These are phyloP conservation scores for Polychaeton citri DNA, from an alignment of 2,329 filamentous ascomycete genomes.

Conservation along the genomic window DNA sequence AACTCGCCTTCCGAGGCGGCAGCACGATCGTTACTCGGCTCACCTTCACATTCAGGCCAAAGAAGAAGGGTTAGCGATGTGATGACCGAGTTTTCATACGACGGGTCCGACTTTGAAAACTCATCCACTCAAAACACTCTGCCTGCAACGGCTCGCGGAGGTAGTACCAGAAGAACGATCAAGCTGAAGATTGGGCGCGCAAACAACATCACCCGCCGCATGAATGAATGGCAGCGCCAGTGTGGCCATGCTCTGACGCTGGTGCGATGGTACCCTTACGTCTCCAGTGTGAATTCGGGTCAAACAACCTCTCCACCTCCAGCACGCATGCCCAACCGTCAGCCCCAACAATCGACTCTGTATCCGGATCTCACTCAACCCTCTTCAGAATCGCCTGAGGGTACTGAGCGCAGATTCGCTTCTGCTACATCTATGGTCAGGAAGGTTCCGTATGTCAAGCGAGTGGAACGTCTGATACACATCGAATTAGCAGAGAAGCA, in stretches of 20 bases:
- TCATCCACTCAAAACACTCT: not conserved
- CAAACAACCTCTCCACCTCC: constrained; percentile 9
- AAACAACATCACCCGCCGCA: constrained; percentile 74
- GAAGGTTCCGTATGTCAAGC: constrained; percentile 74
- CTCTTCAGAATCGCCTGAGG: constrained; percentile 8
- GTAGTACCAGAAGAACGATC: constrained; percentile 42
- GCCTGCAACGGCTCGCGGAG: not conserved
- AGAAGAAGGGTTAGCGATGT: constrained; percentile 18
- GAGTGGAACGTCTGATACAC: constrained; percentile 82
- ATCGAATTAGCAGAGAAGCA: constrained; percentile 58
- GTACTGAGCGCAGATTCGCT: not conserved
- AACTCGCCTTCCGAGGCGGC: constrained; percentile 35
- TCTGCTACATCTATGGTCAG: constrained; percentile 24
- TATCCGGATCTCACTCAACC: constrained; percentile 19
- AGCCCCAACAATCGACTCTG: constrained; percentile 1
- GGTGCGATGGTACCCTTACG: constrained; percentile 82
- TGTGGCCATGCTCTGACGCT: constrained; percentile 82
- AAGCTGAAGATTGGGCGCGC: constrained; percentile 53
- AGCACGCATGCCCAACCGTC: constrained; percentile 8
- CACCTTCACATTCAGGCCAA: constrained; percentile 7
- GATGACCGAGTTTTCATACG: constrained; percentile 20
- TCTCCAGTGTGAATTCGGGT: constrained; percentile 25
- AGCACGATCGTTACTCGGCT: constrained; percentile 19
- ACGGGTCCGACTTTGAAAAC: constrained; percentile 1
- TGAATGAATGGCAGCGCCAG: constrained; percentile 89